A percentile compares a stretch with the other conserved stretches of the same genome.
phyloP scores from a whole-genome alignment of 1,139 yeast genomes.

The Nadsonia commutata region DNA sequence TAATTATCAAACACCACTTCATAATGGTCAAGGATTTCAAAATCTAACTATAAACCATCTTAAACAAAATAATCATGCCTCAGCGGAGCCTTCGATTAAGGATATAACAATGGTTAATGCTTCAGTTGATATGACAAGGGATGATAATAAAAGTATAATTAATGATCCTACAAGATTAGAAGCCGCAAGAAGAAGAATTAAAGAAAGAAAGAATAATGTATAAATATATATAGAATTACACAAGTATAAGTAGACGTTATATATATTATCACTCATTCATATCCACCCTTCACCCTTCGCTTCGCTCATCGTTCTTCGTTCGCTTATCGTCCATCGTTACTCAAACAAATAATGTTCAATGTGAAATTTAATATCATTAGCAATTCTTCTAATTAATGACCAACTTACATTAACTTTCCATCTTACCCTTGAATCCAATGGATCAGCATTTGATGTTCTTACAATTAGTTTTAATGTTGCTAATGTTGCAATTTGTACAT shows the following conservation, averaged over 20 bases:
- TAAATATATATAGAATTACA: too few species aligned
- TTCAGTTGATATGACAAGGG: background rate
- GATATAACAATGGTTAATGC: background rate
- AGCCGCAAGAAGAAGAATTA: background rate
- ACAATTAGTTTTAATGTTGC: constrained; percentile 38
- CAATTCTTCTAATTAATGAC: constrained; percentile 35
- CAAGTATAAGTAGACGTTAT: too few species aligned
- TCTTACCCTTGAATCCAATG: constrained; percentile 43
- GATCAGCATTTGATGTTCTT: constrained; percentile 37
- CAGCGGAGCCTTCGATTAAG: background rate
- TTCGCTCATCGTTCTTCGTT: background rate
- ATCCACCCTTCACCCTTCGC: too few species aligned
- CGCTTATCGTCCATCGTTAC: background rate
- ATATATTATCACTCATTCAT: too few species aligned
- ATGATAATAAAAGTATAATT: background rate
- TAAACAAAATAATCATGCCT: background rate
- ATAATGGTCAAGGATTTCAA: background rate
- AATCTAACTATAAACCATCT: too few species aligned
- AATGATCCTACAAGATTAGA: background rate
- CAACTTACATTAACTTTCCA: constrained; percentile 53
- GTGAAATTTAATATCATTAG: constrained; percentile 41
- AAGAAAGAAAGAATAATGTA: background rate
- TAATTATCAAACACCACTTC: too few species aligned
- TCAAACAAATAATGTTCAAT: constrained; percentile 35
- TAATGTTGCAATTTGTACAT: constrained; percentile 47